phyloP scores from a whole-genome alignment of 1,284 basidiomycete species.

The Abortiporus biennis region DNA sequence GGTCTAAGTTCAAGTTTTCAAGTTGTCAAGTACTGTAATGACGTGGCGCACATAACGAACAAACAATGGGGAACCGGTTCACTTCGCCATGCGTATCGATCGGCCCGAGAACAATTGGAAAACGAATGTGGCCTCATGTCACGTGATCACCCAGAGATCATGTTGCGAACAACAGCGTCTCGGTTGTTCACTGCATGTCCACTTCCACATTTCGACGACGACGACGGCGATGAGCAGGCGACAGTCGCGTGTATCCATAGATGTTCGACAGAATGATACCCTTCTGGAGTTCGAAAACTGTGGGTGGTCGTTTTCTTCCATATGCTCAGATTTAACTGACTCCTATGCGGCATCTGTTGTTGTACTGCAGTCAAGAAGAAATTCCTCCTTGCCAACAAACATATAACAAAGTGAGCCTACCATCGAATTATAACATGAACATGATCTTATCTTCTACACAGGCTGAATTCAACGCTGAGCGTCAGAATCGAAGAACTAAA shows the following conservation, averaged over 20 bases:
- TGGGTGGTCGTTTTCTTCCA: constrained; percentile 32
- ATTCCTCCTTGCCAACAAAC: constrained; percentile 82
- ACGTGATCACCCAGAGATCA: too few species aligned
- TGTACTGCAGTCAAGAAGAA: constrained; percentile 74
- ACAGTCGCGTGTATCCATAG: constrained; percentile 68
- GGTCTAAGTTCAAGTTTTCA: too few species aligned
- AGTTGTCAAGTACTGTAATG: too few species aligned
- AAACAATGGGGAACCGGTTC: too few species aligned
- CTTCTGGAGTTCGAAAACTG: constrained; percentile 78
- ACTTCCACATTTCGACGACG: too few species aligned
- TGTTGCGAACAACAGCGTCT: too few species aligned
- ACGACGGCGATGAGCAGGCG: constrained; percentile 67
- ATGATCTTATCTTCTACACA: constrained; percentile 22
- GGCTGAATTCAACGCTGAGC: constrained; percentile 78
- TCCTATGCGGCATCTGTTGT: constrained; percentile 14
- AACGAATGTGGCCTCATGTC: too few species aligned
- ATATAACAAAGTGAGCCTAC: constrained; percentile 73
- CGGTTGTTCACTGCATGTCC: too few species aligned
- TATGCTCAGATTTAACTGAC: constrained; percentile 7
- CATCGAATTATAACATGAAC: constrained; percentile 1
- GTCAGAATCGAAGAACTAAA: constrained; percentile 79
- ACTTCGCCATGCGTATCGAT: too few species aligned
- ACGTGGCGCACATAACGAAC: too few species aligned
- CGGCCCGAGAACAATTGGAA: too few species aligned
- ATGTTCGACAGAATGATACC: constrained; percentile 66